Percentiles rank a stretch among this genome's conserved stretches.
phyloP scores from a whole-genome alignment of 2,329 filamentous ascomycete genomes.

The Boeremia lycopersici region DNA sequence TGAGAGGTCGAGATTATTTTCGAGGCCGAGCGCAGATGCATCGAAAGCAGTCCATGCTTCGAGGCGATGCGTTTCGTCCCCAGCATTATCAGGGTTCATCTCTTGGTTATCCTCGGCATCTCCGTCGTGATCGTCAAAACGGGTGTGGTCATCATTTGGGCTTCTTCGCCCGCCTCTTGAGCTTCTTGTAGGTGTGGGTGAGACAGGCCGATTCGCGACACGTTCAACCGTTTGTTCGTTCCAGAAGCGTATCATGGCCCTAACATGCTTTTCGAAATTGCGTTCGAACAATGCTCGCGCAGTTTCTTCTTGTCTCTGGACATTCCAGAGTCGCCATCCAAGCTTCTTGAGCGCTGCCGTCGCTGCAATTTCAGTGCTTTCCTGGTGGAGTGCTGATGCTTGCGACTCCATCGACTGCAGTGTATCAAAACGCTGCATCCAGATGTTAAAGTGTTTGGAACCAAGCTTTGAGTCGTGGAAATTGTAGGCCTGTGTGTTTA shows the following conservation, averaged over 20 bases:
- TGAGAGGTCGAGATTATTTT: constrained; percentile 36
- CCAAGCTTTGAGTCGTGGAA: constrained; percentile 35
- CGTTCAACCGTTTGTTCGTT: constrained; percentile 50
- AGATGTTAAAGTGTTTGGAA: constrained; percentile 35
- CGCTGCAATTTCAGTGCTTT: constrained; percentile 55
- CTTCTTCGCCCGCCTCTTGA: constrained; percentile 19
- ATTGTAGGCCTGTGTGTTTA: constrained; percentile 33
- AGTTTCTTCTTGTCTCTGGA: constrained; percentile 57
- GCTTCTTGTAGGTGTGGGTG: constrained; percentile 24
- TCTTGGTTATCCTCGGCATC: constrained; percentile 7
- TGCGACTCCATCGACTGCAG: constrained; percentile 46
- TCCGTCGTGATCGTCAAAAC: background rate
- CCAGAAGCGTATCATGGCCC: constrained; percentile 63
- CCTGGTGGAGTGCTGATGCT: constrained; percentile 54
- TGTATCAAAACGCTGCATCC: constrained; percentile 32
- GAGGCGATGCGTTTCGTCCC: constrained; percentile 40
- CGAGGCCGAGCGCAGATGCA: constrained; percentile 35
- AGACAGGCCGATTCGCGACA: constrained; percentile 27
- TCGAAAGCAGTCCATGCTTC: constrained; percentile 50
- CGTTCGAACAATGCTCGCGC: constrained; percentile 59
- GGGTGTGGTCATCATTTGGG: constrained; percentile 10
- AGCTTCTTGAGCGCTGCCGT: constrained; percentile 59
- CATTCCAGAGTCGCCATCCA: constrained; percentile 64
- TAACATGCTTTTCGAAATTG: constrained; percentile 61
- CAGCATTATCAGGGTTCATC: constrained; percentile 12